Percentiles rank a stretch among this genome's conserved stretches.
Conservation (phyloP, 192 early-diverging fungal genomes). For the Spizellomyces sp. region DNA sequence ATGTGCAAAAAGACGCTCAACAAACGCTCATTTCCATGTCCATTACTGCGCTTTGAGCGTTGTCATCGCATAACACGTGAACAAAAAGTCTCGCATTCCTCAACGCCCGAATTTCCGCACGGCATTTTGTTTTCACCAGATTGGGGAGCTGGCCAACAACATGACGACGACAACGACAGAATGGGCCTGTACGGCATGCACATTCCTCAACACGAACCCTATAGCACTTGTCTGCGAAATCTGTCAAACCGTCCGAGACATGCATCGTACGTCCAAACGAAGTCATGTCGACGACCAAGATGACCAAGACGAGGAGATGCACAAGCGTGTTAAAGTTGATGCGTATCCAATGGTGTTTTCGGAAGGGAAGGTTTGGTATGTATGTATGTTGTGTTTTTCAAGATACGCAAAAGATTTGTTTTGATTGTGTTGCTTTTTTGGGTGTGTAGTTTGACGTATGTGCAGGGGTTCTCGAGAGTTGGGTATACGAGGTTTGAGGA, state of each 20-base stretch:
- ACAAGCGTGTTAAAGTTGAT: background rate
- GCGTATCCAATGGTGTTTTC: background rate
- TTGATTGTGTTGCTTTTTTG: background rate
- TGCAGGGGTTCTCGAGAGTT: conserved; percentile 6
- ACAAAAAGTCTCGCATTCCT: too few relatives aligned
- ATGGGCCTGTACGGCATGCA: conserved; percentile 2
- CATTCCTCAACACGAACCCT: conserved; percentile 2
- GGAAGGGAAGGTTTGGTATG: background rate
- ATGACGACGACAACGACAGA: background rate
- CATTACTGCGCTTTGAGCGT: too few relatives aligned
- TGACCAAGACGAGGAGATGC: background rate
- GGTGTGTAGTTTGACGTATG: background rate
- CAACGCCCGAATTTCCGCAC: too few relatives aligned
- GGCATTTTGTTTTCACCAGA: too few relatives aligned
- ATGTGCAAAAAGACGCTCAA: too few relatives aligned
- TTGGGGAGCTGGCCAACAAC: too few relatives aligned
- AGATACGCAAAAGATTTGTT: background rate
- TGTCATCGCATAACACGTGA: too few relatives aligned
- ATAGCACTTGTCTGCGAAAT: background rate
- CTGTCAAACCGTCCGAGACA: background rate
- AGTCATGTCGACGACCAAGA: background rate
- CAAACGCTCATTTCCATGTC: too few relatives aligned
- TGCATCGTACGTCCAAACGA: background rate
- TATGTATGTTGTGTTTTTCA: background rate
- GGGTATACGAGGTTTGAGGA: conserved; percentile 14